Base-by-base conservation (phyloP, 305 asterid species). In the Fraxinus paxiana region DNA sequence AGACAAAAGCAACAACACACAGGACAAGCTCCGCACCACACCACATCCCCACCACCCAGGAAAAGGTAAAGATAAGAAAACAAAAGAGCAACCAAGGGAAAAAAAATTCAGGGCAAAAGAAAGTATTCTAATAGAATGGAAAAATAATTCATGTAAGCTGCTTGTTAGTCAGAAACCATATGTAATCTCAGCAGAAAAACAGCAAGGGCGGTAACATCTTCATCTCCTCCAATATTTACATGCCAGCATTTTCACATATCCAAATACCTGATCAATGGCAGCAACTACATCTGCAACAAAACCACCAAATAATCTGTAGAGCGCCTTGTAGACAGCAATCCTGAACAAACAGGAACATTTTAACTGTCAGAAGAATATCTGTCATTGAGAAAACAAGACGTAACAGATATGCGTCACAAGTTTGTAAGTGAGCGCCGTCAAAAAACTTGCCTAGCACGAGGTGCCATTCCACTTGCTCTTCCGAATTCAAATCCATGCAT, bases 401-500 rank as follows among this genome's bases (percentile, higher is more conserved):
- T 15, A 41, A 18, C 17, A 13, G 34, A 63, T 76, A 74, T 46
- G 79, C 1, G 13, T 70, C 65, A 38, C 31, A 41, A 77, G 26
- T 15, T 37, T 37, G 48, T 35, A 22, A 61, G 33, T 9, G 75
- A 43, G 43, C 59, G 43, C 75, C 24, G 71, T 24, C 17, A 48
- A 35, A 76, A 77, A 77, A 2, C 83, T 83, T 84, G 90, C 99
- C 99, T 92, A 48, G 99, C 99, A 77, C 99, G 98, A 20, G 99
- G 99, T 76, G 99, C 99, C 99, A 96, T 96, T 81, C 99, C 99
- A 90, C 99, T 96, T 76, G 99, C 99, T 90, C 89, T 86, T 85
- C 99, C 99, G 35, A 96, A 94, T 89, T 96, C 99, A 86, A 82
- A 92, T 79, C 99, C 99, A 76, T 92, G 92, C 97, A 96, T 87